Evolutionary conservation across 1,139 yeast species (phyloP).

Genomic region (Geotrichum cucujoidarum): DNA sequence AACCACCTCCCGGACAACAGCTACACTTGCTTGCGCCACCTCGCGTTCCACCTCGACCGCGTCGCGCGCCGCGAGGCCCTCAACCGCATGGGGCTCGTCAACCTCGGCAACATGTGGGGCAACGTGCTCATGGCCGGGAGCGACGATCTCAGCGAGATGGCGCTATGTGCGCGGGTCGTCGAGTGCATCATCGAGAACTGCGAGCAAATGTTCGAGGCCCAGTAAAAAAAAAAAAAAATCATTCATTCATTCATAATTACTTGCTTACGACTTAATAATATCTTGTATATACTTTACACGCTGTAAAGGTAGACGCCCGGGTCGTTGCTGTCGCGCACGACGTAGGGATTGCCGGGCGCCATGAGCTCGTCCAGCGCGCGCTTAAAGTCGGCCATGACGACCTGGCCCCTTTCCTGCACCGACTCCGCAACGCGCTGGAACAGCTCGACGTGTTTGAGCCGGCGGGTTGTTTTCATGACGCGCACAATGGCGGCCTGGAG

Average conservation of each 20-base stretch:
- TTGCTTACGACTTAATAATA: too few relatives aligned
- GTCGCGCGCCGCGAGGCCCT: conserved; percentile 58
- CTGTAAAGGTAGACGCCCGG: conserved; percentile 3
- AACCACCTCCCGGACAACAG: conserved; percentile 92
- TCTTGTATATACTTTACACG: not conserved
- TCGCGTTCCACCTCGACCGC: conserved; percentile 77
- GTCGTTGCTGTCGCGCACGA: conserved; percentile 7
- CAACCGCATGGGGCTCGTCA: conserved; percentile 77
- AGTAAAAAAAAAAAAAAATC: too few relatives aligned
- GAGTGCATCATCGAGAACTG: conserved; percentile 60
- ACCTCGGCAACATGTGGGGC: conserved; percentile 89
- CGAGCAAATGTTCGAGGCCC: conserved; percentile 19
- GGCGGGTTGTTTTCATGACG: conserved; percentile 34
- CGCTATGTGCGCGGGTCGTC: conserved; percentile 72
- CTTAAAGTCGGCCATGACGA: not conserved
- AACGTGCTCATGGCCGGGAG: conserved; percentile 59
- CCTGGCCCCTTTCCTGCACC: conserved; percentile 5
- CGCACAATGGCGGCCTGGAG: conserved; percentile 39
- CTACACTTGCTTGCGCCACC: conserved; percentile 80
- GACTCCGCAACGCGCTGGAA: conserved; percentile 32
- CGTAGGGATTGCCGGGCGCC: conserved; percentile 15
- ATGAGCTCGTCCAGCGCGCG: conserved; percentile 8
- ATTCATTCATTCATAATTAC: too few relatives aligned
- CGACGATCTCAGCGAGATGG: conserved; percentile 59
- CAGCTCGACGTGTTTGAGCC: conserved; percentile 36